Evolutionary conservation across 2,329 filamentous ascomycete species (phyloP).

Genomic region (Hymenoscyphus repandus): DNA sequence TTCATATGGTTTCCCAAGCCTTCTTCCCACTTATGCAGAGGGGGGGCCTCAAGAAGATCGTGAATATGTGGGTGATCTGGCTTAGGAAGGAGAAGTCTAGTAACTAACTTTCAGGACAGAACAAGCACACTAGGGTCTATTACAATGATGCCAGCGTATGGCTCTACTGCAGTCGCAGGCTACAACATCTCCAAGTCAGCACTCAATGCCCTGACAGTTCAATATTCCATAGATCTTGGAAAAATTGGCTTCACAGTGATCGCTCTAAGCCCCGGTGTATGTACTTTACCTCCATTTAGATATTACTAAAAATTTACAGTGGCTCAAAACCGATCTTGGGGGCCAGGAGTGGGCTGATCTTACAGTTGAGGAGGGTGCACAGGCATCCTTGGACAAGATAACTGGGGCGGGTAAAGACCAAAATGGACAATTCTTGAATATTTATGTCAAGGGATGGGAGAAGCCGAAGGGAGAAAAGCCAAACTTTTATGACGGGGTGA

Average conservation of each 20-base stretch:
- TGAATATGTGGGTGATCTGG: conserved; percentile 14
- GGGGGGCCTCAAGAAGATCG: conserved; percentile 14
- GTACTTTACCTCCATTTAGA: conserved; percentile 10
- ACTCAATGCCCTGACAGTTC: neutral
- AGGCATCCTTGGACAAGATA: conserved; percentile 13
- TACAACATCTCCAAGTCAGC: neutral
- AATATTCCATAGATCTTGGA: conserved; percentile 3
- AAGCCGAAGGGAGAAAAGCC: neutral
- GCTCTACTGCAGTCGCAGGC: neutral
- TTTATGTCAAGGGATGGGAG: conserved; percentile 12
- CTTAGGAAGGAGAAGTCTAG: no score
- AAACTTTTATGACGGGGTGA: neutral
- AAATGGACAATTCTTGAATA: conserved; percentile 9
- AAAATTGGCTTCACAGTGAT: conserved; percentile 38
- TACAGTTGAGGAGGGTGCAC: conserved; percentile 33
- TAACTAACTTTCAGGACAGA: neutral
- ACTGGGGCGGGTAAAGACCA: conserved; percentile 1
- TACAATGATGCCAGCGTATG: neutral
- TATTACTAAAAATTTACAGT: conserved; percentile 28
- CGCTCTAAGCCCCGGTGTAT: conserved; percentile 39
- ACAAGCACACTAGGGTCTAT: neutral
- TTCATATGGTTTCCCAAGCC: conserved; percentile 35
- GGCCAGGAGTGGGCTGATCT: conserved; percentile 37
- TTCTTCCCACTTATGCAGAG: conserved; percentile 17
- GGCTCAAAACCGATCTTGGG: conserved; percentile 40